Evolutionary conservation across 495 filamentous ascomycete genomes (phyloP).

Genomic region (Penicilliopsis zonata): DNA sequence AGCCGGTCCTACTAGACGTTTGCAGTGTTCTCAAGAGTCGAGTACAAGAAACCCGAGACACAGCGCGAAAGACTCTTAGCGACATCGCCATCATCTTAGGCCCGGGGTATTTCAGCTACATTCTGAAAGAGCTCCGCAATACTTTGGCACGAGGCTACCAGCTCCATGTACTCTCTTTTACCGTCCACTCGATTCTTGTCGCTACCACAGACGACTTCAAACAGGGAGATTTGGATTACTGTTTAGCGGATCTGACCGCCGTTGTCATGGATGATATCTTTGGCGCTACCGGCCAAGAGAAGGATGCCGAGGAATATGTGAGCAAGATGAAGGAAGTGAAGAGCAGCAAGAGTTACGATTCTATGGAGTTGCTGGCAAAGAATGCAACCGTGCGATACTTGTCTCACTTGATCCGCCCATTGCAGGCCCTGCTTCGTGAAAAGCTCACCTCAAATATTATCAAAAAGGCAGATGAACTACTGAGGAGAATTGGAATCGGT

Average conservation of each 20-base stretch:
- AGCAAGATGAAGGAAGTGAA: slow-evolving; percentile 97
- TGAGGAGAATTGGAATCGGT: slow-evolving; percentile 72
- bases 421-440: slow-evolving; percentile 67
- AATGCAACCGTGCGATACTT: slow-evolving; percentile 63
- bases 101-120: slow-evolving; percentile 72
- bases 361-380: slow-evolving; percentile 85
- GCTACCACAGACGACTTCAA: slow-evolving; percentile 57
- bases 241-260: slow-evolving; percentile 59
- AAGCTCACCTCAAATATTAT: slow-evolving; percentile 68
- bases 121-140: slow-evolving; percentile 80
- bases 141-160: slow-evolving; percentile 79
- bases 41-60: slow-evolving; percentile 77
- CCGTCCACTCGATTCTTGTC: slow-evolving; percentile 84
- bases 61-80: slow-evolving; percentile 75
- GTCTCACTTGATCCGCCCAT: slow-evolving; percentile 60
- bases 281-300: slow-evolving; percentile 88
- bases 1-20: slow-evolving; percentile 77
- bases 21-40: slow-evolving; percentile 85
- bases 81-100: slow-evolving; percentile 72
- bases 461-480: slow-evolving; percentile 81
- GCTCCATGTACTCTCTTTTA: slow-evolving; percentile 90
- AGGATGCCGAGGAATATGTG: slow-evolving; percentile 90
- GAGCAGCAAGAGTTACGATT: slow-evolving; percentile 93
- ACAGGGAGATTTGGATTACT: slow-evolving; percentile 83
- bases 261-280: slow-evolving; percentile 98